These are phyloP conservation scores for Candida michaelii DNA, from an alignment of 805 yeast species.

Conservation along the genomic window DNA sequence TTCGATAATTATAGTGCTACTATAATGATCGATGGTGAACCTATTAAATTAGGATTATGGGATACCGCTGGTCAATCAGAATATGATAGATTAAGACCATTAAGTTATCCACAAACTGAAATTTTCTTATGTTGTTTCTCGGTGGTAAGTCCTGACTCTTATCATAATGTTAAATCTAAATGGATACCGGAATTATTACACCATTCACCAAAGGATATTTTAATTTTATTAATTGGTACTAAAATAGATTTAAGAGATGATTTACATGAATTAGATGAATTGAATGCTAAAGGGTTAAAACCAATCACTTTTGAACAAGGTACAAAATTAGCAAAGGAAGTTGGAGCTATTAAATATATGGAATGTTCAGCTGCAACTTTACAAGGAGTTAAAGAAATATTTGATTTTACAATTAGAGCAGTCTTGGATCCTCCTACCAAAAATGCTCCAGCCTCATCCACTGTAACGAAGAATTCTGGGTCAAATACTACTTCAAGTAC, in stretches of 20 bases:
- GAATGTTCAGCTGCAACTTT: conserved; percentile 94
- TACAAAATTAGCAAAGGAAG: conserved; percentile 60
- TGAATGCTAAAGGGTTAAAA: conserved; percentile 57
- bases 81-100: conserved; percentile 84
- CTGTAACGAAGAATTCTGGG: conserved; percentile 11
- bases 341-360: conserved; percentile 70
- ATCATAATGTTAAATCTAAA: conserved; percentile 75
- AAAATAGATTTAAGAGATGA: conserved; percentile 84
- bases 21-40: conserved; percentile 78
- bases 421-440: conserved; percentile 55
- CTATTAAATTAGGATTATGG: conserved; percentile 85
- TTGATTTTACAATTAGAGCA: conserved; percentile 76
- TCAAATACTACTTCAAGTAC: conserved; percentile 6
- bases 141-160: conserved; percentile 76
- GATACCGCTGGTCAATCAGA: conserved; percentile 97
- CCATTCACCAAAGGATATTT: conserved; percentile 71
- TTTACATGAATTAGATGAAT: conserved; percentile 67
- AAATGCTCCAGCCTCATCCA: conserved; percentile 15
- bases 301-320: conserved; percentile 70
- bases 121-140: conserved; percentile 86
- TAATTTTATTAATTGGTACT: conserved; percentile 81
- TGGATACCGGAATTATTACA: conserved; percentile 81
- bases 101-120: conserved; percentile 90
- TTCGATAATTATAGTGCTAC: conserved; percentile 90
- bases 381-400: conserved; percentile 79